Evolutionary conservation across 306 rosid species (phyloP), one percentile per base, ranked within the genome.

Genomic region (Cucurbita argyrosperma): DNA sequence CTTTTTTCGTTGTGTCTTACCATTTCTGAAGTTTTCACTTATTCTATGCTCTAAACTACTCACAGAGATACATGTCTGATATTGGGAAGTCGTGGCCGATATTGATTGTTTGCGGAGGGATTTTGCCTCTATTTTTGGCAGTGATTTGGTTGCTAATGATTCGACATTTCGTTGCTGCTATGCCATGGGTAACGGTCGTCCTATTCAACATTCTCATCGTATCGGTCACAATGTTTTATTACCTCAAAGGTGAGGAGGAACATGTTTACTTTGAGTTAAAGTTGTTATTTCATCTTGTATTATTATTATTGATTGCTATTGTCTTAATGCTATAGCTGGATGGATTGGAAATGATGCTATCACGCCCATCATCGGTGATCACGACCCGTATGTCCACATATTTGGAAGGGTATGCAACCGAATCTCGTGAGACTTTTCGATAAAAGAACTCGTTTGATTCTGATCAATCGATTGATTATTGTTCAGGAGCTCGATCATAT

Each of bases 31-130:
- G 26, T 16, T 50, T 70, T 35, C 30, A 70, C 71, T 37, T 62
- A 8, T 23, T 51, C 59, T 46, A 30, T 71, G 39, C 37, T 80
- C 18, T 80, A 26, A 35, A 10, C 39, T 74, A 56, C 75, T 81
- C 82, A 76, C 91, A 91, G 97, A 89, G 99, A 80, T 94, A 91
- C 90, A 89, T 94, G 97, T 89, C 99, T 47, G 99, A 94, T 84
- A 83, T 94, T 79, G 99, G 89, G 81, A 94, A 94, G 85, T 76
- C 92, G 21, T 94, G 99, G 99, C 95, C 96, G 14, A 97, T 94
- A 75, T 81, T 94, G 88, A 83, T 94, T 74, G 97, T 94, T 72
- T 94, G 99, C 63, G 99, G 99, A 68, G 99, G 96, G 76, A 83
- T 94, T 46, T 81, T 94, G 68, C 99, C 99, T 50, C 83, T 94